These are phyloP conservation scores for Candida gigantensis DNA, from an alignment of 1,139 yeast genomes.

Conservation along the genomic window DNA sequence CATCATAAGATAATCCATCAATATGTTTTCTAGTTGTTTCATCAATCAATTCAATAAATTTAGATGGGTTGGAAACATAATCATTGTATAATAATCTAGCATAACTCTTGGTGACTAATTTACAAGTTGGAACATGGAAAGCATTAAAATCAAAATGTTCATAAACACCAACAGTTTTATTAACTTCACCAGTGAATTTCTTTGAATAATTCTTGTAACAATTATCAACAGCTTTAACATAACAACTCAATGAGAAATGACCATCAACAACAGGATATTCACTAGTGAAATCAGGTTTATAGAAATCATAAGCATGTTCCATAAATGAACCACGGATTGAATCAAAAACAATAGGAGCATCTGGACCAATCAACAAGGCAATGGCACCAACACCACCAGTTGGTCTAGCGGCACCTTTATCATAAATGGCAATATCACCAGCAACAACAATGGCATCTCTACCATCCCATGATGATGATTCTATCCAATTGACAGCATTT, in stretches of 20 bases:
- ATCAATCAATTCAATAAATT: constrained; percentile 51
- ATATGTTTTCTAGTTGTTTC: constrained; percentile 59
- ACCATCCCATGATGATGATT: constrained; percentile 97
- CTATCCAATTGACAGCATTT: constrained; percentile 94
- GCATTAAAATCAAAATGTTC: constrained; percentile 89
- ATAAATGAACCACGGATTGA: constrained; percentile 84
- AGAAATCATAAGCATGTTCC: constrained; percentile 97
- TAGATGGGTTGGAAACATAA: constrained; percentile 65
- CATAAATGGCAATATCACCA: constrained; percentile 97
- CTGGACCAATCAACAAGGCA: constrained; percentile 94
- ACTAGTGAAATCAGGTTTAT: constrained; percentile 94
- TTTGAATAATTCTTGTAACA: constrained; percentile 82
- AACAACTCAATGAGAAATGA: constrained; percentile 91
- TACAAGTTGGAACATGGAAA: constrained; percentile 98
- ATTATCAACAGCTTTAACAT: constrained; percentile 88
- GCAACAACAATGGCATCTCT: constrained; percentile 96
- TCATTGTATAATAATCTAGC: constrained; percentile 93
- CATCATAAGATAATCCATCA: constrained; percentile 68
- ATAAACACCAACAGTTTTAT: constrained; percentile 60
- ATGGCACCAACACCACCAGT: constrained; percentile 99
- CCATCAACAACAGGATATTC: constrained; percentile 99
- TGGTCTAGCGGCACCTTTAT: constrained; percentile 98
- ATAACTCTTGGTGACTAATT: constrained; percentile 88
- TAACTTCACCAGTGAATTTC: constrained; percentile 64
- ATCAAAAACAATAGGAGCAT: constrained; percentile 95